Evolutionary conservation across 768 basidiomycete species (phyloP), one percentile per base, ranked within the genome.

Genomic region (Termitomyces sp.): DNA sequence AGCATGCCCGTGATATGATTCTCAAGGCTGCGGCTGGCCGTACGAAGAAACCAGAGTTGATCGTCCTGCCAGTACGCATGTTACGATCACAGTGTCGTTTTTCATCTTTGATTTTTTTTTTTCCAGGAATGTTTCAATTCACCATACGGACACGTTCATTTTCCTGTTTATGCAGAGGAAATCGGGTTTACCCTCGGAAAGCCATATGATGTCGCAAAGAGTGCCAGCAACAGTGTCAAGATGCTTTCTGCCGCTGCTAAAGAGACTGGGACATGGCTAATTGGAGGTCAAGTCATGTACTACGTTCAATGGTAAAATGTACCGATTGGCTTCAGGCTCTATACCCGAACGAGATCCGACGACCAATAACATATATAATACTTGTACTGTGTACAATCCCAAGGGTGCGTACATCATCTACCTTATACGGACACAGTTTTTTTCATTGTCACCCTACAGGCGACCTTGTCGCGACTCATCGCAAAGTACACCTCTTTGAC

Each of bases 401-500:
- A 67, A 83, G 71, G 91, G 91, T 82, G 56, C 26, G 67, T 31
- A 33, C 10, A 35, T 19, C 38, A 11, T 45, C 30, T 47, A 15
- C 38, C 33, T 44, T 26, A 8, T 33, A 17, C 23, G 14, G 14
- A 12, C 2, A 4, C 21, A 15, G 26, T 26, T 56, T 46, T 23
- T 19, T 40, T 14, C 2, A 28, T 45, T n/a, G 5, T 28, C 15
- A 12, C 26, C n/a, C n/a, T 55, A 48, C 4, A 92, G 94, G 95
- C 26, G 84, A 91, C 53, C 78, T 98, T 26, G 81, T 98, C 14
- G 88, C 89, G 0, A 83, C 81, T 40, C 94, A 98, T 71, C 86
- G 96, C 53, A 99, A 99, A 71, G 81, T 98, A 1, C 97, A 99
- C 67, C 76, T 99, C 5, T 99, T 98, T 70, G 96, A 99, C 68